Percentiles rank a stretch among this genome's conserved stretches.
Conservation (phyloP, 441 rosid species). For the Dalechampia spathulata region DNA sequence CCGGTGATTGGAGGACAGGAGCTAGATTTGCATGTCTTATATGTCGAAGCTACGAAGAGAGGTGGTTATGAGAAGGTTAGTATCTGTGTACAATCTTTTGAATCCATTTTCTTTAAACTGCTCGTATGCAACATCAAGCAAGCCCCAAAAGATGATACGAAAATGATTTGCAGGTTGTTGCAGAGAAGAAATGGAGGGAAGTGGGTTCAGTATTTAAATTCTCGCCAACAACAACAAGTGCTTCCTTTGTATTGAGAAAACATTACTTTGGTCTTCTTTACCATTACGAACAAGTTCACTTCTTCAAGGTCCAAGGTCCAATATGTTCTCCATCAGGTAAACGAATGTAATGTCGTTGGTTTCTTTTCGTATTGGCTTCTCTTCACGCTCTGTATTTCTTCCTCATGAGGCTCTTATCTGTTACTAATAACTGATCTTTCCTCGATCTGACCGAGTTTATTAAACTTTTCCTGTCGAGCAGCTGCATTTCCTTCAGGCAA, state of each 20-base stretch:
- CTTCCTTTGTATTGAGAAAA: constrained; percentile 87
- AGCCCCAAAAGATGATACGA: too few species aligned
- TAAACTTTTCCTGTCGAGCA: constrained; percentile 21
- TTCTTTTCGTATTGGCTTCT: too few species aligned
- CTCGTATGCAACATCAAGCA: too few species aligned
- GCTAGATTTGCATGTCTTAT: constrained; percentile 88
- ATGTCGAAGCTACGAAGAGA: constrained; percentile 74
- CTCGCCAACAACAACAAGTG: constrained; percentile 92
- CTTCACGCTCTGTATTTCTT: too few species aligned
- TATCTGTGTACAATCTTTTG: too few species aligned
- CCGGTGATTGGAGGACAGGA: constrained; percentile 99
- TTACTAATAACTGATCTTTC: too few species aligned
- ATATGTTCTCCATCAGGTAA: constrained; percentile 48
- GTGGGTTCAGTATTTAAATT: constrained; percentile 81
- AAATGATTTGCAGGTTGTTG: constrained; percentile 49
- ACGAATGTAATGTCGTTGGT: too few species aligned
- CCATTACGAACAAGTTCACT: constrained; percentile 89
- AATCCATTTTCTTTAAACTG: too few species aligned
- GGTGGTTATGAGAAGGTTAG: constrained; percentile 93
- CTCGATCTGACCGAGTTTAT: too few species aligned
- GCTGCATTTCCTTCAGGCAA: constrained; percentile 41
- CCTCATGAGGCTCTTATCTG: too few species aligned
- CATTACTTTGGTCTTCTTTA: constrained; percentile 75
- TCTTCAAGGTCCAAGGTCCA: constrained; percentile 66
- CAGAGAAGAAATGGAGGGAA: constrained; percentile 99